Evolutionary conservation across 1,139 yeast genomes (phyloP), one percentile per base, ranked within the genome.

Genomic region (Scheffersomyces stambukii): DNA sequence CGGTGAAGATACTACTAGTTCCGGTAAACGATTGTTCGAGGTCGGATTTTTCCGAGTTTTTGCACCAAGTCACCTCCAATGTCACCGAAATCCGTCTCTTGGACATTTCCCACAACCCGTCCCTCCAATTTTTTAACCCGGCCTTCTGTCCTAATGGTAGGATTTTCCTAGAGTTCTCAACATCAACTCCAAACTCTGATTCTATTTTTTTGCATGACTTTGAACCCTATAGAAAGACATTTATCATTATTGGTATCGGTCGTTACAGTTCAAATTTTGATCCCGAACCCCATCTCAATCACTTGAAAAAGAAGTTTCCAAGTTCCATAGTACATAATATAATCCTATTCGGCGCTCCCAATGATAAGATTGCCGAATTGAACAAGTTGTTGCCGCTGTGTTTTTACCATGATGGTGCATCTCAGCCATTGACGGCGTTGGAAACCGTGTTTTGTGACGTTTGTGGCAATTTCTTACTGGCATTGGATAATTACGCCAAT

Each of bases 151-250:
- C 96, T 1, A 70, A 71, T 29, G 97, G 97, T 0, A 60, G 80
- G 29, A 56, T 85, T 1, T 51, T 76, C 10, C 81, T 72, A 43
- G 81, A 81, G 33, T 76, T 77, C 40, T 57, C 53, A 13, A 55
- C 73, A 0, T 45, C 69, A 2, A 52, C 61, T 18, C 70, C 71
- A 8, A 85, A 81, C 35, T 62, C 67, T 14, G 84, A 79, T 29
- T 62, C 64, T 13, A 57, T 77, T 7, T 81, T 83, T 36, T 60
- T 89, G 31, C 85, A 83, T 43, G 96, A 89, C 53, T 77, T 89
- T 41, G 97, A 91, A 53, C 95, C 96, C 1, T 85, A 71, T 53
- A 60, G 97, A 30, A 86, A 86, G 50, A 72, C 79, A 0, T 78
- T 81, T 40, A 64, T 80, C 5, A 70, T 83, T 1, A 47, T 89